Evolutionary conservation across 306 rosid genomes (phyloP).

Genomic region (Inga oerstediana): DNA sequence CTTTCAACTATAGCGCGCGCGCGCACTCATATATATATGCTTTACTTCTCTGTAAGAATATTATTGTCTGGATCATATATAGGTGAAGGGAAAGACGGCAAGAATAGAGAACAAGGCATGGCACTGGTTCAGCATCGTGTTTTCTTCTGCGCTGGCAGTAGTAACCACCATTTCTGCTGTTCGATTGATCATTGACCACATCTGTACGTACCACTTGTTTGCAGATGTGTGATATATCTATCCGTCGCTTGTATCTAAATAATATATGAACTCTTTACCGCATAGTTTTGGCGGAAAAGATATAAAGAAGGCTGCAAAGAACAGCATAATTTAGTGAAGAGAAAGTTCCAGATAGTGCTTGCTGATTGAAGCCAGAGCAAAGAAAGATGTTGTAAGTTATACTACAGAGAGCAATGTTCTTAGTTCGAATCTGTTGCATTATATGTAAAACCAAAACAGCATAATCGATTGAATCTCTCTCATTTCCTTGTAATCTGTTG

Average conservation of each 20-base stretch:
- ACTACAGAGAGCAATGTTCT: too few species aligned
- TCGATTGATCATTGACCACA: slow-evolving; percentile 44
- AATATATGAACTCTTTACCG: not conserved
- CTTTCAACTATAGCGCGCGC: not conserved
- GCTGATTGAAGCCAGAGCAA: not conserved
- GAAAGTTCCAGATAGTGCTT: not conserved
- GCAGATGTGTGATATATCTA: slow-evolving; percentile 41
- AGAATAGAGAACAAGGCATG: slow-evolving; percentile 51
- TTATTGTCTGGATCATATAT: slow-evolving; percentile 7
- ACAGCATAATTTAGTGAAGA: not conserved
- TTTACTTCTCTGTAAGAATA: too few species aligned
- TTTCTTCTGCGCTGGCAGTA: slow-evolving; percentile 46
- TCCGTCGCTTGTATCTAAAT: too few species aligned
- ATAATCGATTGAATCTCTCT: not conserved
- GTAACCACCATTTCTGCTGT: slow-evolving; percentile 55
- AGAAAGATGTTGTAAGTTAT: not conserved
- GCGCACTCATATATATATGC: too few species aligned
- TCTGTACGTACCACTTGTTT: slow-evolving; percentile 48
- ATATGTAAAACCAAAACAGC: too few species aligned
- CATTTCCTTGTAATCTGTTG: not conserved
- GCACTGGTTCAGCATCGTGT: slow-evolving; percentile 57
- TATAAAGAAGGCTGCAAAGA: too few species aligned
- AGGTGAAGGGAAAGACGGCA: slow-evolving; percentile 55
- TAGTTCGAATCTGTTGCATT: too few species aligned
- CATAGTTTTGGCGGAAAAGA: not conserved